Evolutionary conservation across 805 yeast genomes (phyloP), one percentile per base, ranked within the genome.

Genomic region (Wickerhamiella dianesei): DNA sequence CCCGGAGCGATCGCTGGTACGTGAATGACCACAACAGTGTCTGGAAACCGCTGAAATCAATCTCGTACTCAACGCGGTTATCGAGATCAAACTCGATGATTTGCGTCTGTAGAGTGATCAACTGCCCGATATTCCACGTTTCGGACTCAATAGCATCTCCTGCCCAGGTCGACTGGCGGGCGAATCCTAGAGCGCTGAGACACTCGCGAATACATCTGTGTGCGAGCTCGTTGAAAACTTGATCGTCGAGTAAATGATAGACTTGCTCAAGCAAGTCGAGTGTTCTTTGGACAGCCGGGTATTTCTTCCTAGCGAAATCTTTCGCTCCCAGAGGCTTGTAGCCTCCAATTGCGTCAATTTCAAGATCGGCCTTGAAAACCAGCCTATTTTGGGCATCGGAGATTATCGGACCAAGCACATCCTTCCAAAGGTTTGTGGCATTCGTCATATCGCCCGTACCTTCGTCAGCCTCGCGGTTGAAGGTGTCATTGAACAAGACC

Each of bases 221-320:
- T 0, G 96, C 95, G 53, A 88, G 65, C 58, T 85, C 95, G 60
- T 86, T 95, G 64, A 88, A 89, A 1, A 86, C 82, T 12, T 54
- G 44, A 2, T 88, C 77, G 53, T 80, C 80, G 35, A 89, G 74
- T 56, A 87, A 67, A 56, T 84, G 94, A 59, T 85, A 84, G 19
- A 88, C 80, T 59, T 77, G 82, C 32, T 86, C 79, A 25, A 88
- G 65, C 4, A 89, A 64, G 0, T 80, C 73, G 40, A 87, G 64
- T 0, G 94, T 79, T 3, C 48, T 48, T 21, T 50, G 54, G 6
- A 53, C 55, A 3, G 51, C 50, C 3, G 56, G 57, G 40, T 43
- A 55, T 8, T 32, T 21, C 3, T 43, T 54, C 2, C 46, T 37
- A 14, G 43, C 43, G 54, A 87, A 71, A 51, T 85, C 94, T 50